Base-by-base conservation (phyloP, 305 asterid genomes). In the Solanum aculeatissimum region DNA sequence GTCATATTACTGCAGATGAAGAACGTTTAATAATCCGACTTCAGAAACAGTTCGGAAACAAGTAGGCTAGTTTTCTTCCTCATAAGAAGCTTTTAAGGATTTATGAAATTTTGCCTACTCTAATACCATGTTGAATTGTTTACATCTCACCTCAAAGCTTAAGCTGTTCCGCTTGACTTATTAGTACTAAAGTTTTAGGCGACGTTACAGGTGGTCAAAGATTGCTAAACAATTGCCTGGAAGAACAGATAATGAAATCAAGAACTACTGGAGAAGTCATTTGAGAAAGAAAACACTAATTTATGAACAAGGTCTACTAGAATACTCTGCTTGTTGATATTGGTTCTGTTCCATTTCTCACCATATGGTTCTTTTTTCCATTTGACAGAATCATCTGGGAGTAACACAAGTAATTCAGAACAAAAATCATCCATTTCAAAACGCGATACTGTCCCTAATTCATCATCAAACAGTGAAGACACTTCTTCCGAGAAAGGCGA, bases 241-340 rank as follows among this genome's bases (percentile, higher is more conserved):
- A 87, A 87, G 97, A 88, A 94, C 98, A 4, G 95, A 94, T 32
- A 94, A 94, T 49, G 95, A 92, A 86, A 92, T 93, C 71, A 94
- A 94, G 90, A 94, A 92, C 87, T 93, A 89, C 23, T 93, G 97
- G 97, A 90, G 93, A 89, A 88, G 95, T 87, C 89, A 90, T 89
- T 74, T 86, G 70, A 92, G 87, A 86, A 94, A 89, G 90, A 93
- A 86, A 82, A 55, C 86, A 43, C 63, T 35, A 38, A 70, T 29
- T 75, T 27, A 53, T 3, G 88, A 88, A 84, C 89, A 92, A 87
- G 92, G 91, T 87, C 21, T 21, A 72, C 6, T 43, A 25, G 29
- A 79, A 53, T 16, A 80, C 63, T 57, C 83, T 80, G 40, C 54
- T 80, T 38, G 47, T 38, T 38, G 45, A 68, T 35, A 68, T 8